Base-by-base conservation (phyloP, 1,284 basidiomycete genomes). In the Prillingera fragicola region DNA sequence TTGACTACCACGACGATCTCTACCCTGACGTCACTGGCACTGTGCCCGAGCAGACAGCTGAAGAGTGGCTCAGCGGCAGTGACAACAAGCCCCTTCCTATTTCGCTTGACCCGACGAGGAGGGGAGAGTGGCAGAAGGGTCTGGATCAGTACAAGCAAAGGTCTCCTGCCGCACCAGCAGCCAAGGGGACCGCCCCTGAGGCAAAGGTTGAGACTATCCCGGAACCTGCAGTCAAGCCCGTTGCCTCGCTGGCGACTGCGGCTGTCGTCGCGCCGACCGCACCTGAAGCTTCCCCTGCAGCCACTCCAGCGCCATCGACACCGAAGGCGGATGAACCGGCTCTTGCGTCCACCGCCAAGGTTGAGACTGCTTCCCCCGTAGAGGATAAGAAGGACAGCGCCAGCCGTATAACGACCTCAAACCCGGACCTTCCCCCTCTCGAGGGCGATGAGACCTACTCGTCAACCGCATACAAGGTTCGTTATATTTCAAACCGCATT, bases 1-100 rank as follows among this genome's bases (percentile, higher is more conserved):
- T 75, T 33, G 74, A 75, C 47, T 75, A 68, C 39, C 70, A 74
- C 39, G 53, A 55, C 3, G 73, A 74, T 34, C 54, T 74, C 19
- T 74, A 63, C 40, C 74, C 74, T 9, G 63, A 68, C 8, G 53
- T 69, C 12, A 9, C 35, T 0, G 59, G 64, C 18, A 21, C 35
- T 62, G 67, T 62, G 4, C 59, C 72, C 12, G 70, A 68, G 15
- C 70, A 72, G 45, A 48, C 43, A 1, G 56, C 60, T 0, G 22
- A 27, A n/a, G 57, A 62, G 7, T 74, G 73, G 73, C 43, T 68
- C 4, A 33, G 45, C 1, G 72, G 71, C 6, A 44, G 49, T 2
- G 62, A 73, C 37, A 58, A 53, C 15, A 23, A 28, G 1, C 63
- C 67, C 4, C 39, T 61, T 5, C 43, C 41, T 3, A 48, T 64